Conservation (phyloP, 768 basidiomycete genomes). For the Pleurotus eryngii region DNA sequence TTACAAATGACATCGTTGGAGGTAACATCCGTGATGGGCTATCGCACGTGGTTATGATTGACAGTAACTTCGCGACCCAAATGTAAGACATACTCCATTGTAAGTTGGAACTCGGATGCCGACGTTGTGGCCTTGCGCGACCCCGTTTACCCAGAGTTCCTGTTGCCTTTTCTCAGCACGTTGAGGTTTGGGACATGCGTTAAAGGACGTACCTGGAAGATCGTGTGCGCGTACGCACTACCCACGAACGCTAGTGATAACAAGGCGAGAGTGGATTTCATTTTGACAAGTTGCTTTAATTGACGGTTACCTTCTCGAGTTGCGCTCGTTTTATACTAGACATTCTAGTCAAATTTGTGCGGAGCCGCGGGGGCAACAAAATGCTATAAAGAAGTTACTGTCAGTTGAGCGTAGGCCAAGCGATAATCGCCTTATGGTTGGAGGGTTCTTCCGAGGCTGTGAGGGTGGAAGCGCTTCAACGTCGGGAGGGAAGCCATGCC, state of each 20-base stretch:
- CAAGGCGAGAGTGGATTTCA: conserved; percentile 22
- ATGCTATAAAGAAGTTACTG: too few relatives aligned
- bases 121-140: conserved; percentile 36
- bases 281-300: conserved; percentile 2
- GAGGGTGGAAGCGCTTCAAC: too few relatives aligned
- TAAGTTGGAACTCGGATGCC: conserved; percentile 43
- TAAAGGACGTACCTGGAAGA: conserved; percentile 40
- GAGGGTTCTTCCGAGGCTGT: too few relatives aligned
- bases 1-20: conserved; percentile 59
- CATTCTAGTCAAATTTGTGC: too few relatives aligned
- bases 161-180: conserved; percentile 11
- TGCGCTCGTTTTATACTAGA: too few relatives aligned
- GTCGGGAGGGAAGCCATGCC: too few relatives aligned
- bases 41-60: not conserved
- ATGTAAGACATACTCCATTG: conserved; percentile 32
- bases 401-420: too few relatives aligned
- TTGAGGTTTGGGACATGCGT: not conserved
- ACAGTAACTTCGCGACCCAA: not conserved
- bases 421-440: too few relatives aligned
- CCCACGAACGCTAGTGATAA: conserved; percentile 25
- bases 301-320: too few relatives aligned
- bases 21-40: conserved; percentile 57
- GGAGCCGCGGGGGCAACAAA: too few relatives aligned
- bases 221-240: conserved; percentile 44
- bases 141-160: conserved; percentile 53